Conservation (phyloP, 768 basidiomycete genomes). For the Boletus sensibilis region DNA sequence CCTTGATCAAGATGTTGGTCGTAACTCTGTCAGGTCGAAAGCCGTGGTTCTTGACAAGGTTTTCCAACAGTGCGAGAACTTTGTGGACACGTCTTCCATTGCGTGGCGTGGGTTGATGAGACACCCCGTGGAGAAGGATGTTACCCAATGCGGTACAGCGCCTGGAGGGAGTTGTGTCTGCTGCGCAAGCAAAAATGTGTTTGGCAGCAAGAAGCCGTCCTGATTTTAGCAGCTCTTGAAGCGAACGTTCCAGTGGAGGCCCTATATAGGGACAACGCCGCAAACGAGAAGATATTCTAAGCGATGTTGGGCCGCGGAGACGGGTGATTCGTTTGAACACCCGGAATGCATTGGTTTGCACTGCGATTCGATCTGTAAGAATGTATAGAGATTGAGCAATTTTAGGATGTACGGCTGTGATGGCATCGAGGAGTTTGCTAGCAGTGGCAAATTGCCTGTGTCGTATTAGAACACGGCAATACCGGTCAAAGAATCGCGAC, state of each 20-base stretch:
- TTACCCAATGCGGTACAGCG: slow-evolving; percentile 53
- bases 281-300: slow-evolving; percentile 19
- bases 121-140: slow-evolving; percentile 48
- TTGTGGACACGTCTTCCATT: slow-evolving; percentile 48
- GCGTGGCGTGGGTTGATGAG: slow-evolving; percentile 33
- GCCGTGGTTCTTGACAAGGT: slow-evolving; percentile 42
- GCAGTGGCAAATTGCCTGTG: slow-evolving; percentile 41
- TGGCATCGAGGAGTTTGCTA: slow-evolving; percentile 28
- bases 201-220: slow-evolving; percentile 46
- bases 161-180: slow-evolving; percentile 28
- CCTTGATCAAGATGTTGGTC: slow-evolving; percentile 65
- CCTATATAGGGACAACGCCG: slow-evolving; percentile 6
- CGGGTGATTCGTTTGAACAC: neutral
- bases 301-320: slow-evolving; percentile 10
- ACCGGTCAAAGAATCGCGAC: slow-evolving; percentile 37
- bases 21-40: slow-evolving; percentile 70
- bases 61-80: slow-evolving; percentile 38
- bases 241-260: slow-evolving; percentile 11
- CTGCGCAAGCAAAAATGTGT: slow-evolving; percentile 36
- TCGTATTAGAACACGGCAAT: slow-evolving; percentile 39
- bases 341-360: slow-evolving; percentile 12
- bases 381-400: slow-evolving; percentile 11
- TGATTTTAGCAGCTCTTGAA: slow-evolving; percentile 29
- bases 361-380: slow-evolving; percentile 1
- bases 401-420: slow-evolving; percentile 13